Evolutionary conservation across 106 monocot species (phyloP), one percentile per base, ranked within the genome.

Genomic region (Dendrobium chrysotoxum): DNA sequence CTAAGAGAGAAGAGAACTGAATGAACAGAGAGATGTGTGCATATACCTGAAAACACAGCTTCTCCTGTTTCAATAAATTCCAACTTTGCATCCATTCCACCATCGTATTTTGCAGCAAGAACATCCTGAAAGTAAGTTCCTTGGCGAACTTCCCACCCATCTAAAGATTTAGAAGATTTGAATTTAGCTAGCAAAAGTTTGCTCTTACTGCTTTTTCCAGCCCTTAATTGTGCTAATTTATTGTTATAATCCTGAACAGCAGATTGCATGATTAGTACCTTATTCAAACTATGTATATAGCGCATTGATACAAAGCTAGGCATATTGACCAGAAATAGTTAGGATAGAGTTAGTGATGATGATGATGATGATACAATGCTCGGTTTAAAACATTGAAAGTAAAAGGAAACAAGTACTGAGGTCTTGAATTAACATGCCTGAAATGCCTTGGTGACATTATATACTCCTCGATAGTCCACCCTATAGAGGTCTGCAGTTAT

Each of bases 131-230:
- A 92, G 81, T 97, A 97, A 70, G 93, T 85, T 73, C 96, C 96
- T 38, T 90, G 81, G 31, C 89, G 83, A 75, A 97, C 90, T 85
- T 90, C 92, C 96, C 96, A 97, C 66, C 86, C 94, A 16, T 90
- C 77, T 79, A 97, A 72, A 39, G 94, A 88, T 64, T 94, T 78
- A 10, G 76, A 76, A 73, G 94, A 87, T 77, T 84, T 89, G 75
- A 97, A 97, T 82, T 97, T 97, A 53, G 96, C 96, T 79, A 97
- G 87, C 82, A 94, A 55, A 72, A 93, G 92, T 76, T 97, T 97
- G 84, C 96, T 97, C 58, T 97, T 97, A 86, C 96, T 97, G 80
- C 96, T 97, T 85, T 92, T 97, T 28, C 96, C 96, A 80, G 96
- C 96, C 68, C 96, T 90, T 66, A 97, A 78, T 84, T 92, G 96